A percentile compares a stretch with the other conserved stretches of the same genome.
Evolutionary conservation across 2,329 filamentous ascomycete genomes (phyloP).

Genomic region (Paecilomyces niveus): DNA sequence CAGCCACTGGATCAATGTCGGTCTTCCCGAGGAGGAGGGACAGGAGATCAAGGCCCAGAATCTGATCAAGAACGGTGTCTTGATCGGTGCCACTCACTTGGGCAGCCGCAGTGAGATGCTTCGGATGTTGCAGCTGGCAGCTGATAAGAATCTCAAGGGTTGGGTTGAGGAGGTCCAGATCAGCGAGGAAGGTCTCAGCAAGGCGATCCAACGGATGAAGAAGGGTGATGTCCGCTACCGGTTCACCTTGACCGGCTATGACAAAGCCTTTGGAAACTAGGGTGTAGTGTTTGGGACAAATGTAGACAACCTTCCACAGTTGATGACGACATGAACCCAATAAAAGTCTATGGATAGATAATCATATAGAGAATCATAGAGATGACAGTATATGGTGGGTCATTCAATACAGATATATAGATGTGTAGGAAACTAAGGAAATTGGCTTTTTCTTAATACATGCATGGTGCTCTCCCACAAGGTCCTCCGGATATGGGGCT

Average conservation of each 20-base stretch:
- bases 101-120: conserved; percentile 64
- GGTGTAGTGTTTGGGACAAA: background rate
- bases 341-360: background rate
- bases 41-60: conserved; percentile 65
- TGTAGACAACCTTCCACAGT: background rate
- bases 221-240: conserved; percentile 66
- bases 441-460: background rate
- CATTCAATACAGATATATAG: background rate
- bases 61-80: conserved; percentile 65
- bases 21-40: conserved; percentile 69
- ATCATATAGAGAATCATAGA: background rate
- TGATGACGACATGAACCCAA: background rate
- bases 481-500: background rate
- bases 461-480: background rate
- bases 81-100: conserved; percentile 65
- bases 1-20: conserved; percentile 72
- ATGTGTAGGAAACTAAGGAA: background rate
- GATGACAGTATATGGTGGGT: background rate
- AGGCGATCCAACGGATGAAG: conserved; percentile 63
- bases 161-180: conserved; percentile 69
- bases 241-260: conserved; percentile 55
- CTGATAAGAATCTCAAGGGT: conserved; percentile 60
- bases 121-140: conserved; percentile 64
- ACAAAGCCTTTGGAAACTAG: conserved; percentile 24
- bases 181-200: conserved; percentile 59